Evolutionary conservation across 495 filamentous ascomycete genomes (phyloP).

Genomic region (Glonium stellatum): DNA sequence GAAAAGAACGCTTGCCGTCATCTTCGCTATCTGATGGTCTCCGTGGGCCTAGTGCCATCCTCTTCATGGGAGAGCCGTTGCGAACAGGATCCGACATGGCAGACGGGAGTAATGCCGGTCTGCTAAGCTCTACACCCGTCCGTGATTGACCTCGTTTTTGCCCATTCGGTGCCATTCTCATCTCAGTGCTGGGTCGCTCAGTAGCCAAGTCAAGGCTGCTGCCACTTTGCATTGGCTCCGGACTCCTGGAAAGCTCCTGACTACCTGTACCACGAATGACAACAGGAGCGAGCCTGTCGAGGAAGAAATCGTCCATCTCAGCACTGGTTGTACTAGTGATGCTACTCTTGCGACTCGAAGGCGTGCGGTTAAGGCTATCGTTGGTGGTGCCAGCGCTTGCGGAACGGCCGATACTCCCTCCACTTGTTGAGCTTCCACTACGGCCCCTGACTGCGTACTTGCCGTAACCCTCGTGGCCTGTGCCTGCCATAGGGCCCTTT

Average conservation of each 20-base stretch:
- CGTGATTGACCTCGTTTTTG: slow-evolving; percentile 5
- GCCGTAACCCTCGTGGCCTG: slow-evolving; percentile 93
- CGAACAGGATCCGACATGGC: slow-evolving; percentile 30
- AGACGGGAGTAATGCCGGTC: slow-evolving; percentile 32
- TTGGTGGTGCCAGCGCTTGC: slow-evolving; percentile 49
- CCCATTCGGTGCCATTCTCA: slow-evolving; percentile 6
- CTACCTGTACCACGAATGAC: slow-evolving; percentile 75
- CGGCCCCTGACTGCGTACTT: slow-evolving; percentile 58
- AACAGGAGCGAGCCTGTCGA: slow-evolving; percentile 76
- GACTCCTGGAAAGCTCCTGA: slow-evolving; percentile 29
- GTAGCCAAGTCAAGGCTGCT: slow-evolving; percentile 26
- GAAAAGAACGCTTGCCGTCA: slow-evolving; percentile 22
- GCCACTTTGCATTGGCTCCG: slow-evolving; percentile 19
- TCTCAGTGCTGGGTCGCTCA: slow-evolving; percentile 23
- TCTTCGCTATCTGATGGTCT: slow-evolving; percentile 32
- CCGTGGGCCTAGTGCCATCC: slow-evolving; percentile 9
- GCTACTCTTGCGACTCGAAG: slow-evolving; percentile 48
- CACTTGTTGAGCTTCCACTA: slow-evolving; percentile 48
- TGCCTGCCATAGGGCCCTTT: slow-evolving; percentile 86
- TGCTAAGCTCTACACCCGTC: slow-evolving; percentile 5
- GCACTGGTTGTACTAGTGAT: slow-evolving; percentile 46
- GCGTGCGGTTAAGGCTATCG: slow-evolving; percentile 37
- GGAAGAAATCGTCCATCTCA: slow-evolving; percentile 61
- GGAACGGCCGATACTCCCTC: slow-evolving; percentile 45
- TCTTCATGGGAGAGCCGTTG: slow-evolving; percentile 18